These are phyloP conservation scores for Botrytis hyacinthi DNA, from an alignment of 2,329 filamentous ascomycete genomes.

Conservation along the genomic window DNA sequence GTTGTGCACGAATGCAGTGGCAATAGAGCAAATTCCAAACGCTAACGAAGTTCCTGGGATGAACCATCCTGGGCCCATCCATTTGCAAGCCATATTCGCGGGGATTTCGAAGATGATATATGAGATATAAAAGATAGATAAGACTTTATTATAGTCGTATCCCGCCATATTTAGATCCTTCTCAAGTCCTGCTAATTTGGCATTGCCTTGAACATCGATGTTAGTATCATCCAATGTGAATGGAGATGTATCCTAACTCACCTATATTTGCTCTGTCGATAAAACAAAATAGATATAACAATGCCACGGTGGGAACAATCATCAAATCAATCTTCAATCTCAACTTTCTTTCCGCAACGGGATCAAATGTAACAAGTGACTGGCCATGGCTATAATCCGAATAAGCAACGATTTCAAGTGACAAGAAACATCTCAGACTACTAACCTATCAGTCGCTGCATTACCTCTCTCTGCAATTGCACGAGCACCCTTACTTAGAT, in stretches of 20 bases:
- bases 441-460: slow-evolving; percentile 34
- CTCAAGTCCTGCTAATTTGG: slow-evolving; percentile 62
- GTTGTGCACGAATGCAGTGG: slow-evolving; percentile 62
- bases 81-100: slow-evolving; percentile 66
- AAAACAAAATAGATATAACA: slow-evolving; percentile 71
- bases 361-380: slow-evolving; percentile 47
- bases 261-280: slow-evolving; percentile 74
- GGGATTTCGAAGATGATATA: slow-evolving; percentile 73
- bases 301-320: slow-evolving; percentile 62
- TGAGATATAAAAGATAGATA: slow-evolving; percentile 69
- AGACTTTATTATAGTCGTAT: slow-evolving; percentile 67
- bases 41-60: slow-evolving; percentile 59
- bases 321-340: slow-evolving; percentile 63
- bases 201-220: slow-evolving; percentile 53
- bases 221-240: neutral
- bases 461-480: slow-evolving; percentile 34
- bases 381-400: slow-evolving; percentile 26
- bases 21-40: slow-evolving; percentile 63
- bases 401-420: slow-evolving; percentile 42
- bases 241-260: slow-evolving; percentile 36
- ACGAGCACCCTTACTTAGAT: slow-evolving; percentile 24
- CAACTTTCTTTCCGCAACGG: slow-evolving; percentile 55
- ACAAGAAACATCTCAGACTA: neutral
- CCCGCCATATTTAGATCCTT: slow-evolving; percentile 56
- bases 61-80: slow-evolving; percentile 70